Percentiles rank a stretch among this genome's conserved stretches.
Evolutionary conservation across 2,329 filamentous ascomycete species (phyloP).

Genomic region (Colletotrichum kahawae): DNA sequence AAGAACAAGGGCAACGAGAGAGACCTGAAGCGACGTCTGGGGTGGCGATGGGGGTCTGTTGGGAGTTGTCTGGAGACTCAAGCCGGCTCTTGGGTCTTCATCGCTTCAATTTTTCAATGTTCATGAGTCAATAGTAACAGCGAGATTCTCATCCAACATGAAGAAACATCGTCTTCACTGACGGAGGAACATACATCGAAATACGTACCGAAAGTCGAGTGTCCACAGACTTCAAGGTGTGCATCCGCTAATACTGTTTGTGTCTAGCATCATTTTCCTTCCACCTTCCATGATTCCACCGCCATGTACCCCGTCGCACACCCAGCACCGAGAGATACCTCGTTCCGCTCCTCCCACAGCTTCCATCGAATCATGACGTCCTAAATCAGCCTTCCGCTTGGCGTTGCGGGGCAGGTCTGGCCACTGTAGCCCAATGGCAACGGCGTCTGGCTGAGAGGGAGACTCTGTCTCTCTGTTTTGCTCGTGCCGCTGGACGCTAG

Average conservation of each 20-base stretch:
- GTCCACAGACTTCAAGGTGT: not conserved
- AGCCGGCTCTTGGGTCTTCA: not conserved
- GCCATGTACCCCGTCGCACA: not conserved
- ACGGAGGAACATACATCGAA: not conserved
- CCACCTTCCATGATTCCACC: not conserved
- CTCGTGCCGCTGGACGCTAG: not conserved
- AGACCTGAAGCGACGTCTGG: not conserved
- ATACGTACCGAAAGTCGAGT: not conserved
- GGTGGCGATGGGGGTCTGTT: not conserved
- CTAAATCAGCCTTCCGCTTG: conserved; percentile 9
- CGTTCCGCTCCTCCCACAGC: not conserved
- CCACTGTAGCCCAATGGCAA: not conserved
- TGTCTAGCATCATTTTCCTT: not conserved
- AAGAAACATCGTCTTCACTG: not conserved
- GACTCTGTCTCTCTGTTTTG: not conserved
- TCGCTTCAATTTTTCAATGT: not conserved
- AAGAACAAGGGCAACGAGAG: not conserved
- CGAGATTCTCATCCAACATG: not conserved
- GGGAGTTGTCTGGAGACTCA: not conserved
- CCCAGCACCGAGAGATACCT: not conserved
- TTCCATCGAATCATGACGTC: conserved; percentile 15
- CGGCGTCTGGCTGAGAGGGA: not conserved
- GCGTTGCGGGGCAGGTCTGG: not conserved
- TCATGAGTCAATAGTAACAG: not conserved
- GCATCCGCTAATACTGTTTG: not conserved